Conservation (phyloP, 78 protist genomes). For the Capsaspora owczarzaki region DNA sequence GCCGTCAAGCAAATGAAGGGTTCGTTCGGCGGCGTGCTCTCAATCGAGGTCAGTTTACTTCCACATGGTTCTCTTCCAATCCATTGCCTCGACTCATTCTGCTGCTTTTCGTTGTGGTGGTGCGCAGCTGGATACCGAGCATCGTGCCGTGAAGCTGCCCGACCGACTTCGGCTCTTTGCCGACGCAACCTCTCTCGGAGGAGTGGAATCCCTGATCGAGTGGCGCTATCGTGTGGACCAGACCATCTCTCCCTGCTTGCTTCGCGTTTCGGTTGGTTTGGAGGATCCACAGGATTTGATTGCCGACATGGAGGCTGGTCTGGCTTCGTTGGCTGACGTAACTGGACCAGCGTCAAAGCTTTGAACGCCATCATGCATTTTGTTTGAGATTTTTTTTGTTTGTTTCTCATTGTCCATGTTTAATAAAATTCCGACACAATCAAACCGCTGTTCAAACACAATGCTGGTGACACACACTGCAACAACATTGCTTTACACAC, state of each 20-base stretch:
- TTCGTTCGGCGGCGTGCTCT: neutral
- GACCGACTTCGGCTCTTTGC: neutral
- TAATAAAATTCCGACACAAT: too few relatives aligned
- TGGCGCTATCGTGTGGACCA: conserved; percentile 1
- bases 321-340: too few relatives aligned
- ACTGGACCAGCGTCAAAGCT: too few relatives aligned
- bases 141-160: neutral
- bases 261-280: conserved; percentile 46
- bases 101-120: neutral
- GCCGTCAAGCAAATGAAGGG: neutral
- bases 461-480: too few relatives aligned
- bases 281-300: conserved; percentile 38
- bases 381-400: too few relatives aligned
- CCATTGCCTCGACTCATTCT: neutral
- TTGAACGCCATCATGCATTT: too few relatives aligned
- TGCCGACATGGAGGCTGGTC: conserved; percentile 45
- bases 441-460: too few relatives aligned
- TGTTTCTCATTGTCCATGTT: too few relatives aligned
- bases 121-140: neutral
- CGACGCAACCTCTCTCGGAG: neutral
- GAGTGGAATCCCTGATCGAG: conserved; percentile 1
- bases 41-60: neutral
- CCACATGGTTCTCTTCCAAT: neutral
- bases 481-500: too few relatives aligned
- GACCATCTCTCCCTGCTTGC: conserved; percentile 13